phyloP scores from a whole-genome alignment of 768 basidiomycete species.

The Lactarius sanguifluus region DNA sequence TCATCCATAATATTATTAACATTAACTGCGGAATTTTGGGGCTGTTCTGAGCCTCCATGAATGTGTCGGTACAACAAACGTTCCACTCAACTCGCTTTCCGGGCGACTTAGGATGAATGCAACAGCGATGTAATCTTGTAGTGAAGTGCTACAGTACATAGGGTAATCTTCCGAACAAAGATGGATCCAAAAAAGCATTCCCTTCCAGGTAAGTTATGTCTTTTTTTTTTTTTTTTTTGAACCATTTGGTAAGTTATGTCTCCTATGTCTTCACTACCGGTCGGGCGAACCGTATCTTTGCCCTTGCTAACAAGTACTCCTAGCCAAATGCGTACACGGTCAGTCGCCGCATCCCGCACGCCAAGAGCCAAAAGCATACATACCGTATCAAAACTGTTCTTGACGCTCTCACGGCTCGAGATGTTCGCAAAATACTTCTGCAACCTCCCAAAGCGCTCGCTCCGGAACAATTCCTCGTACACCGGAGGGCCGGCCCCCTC shows the following conservation, averaged over 20 bases:
- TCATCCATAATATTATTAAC: background rate
- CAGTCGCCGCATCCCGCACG: background rate
- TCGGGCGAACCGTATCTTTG: background rate
- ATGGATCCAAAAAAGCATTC: too few relatives aligned
- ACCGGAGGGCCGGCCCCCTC: constrained; percentile 43
- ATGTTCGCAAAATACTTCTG: constrained; percentile 47
- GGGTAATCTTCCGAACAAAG: too few relatives aligned
- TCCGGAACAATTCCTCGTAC: constrained; percentile 41
- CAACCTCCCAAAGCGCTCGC: constrained; percentile 47
- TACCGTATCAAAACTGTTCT: constrained; percentile 51
- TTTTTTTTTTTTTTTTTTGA: too few relatives aligned
- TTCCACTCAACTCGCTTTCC: too few relatives aligned
- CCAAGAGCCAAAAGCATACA: constrained; percentile 28
- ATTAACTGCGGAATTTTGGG: too few relatives aligned
- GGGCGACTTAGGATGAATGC: too few relatives aligned
- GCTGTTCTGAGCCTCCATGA: too few relatives aligned
- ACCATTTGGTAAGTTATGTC: too few relatives aligned
- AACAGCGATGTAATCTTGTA: too few relatives aligned
- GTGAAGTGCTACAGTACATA: too few relatives aligned
- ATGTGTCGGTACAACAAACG: too few relatives aligned
- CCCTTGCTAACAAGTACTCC: background rate
- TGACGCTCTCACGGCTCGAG: constrained; percentile 50
- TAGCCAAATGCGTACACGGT: background rate
- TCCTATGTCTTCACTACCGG: background rate
- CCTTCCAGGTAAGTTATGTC: too few relatives aligned